A percentile compares a stretch with the other conserved stretches of the same genome.
These are phyloP conservation scores for Rhinocladiella mackenziei DNA, from an alignment of 2,329 filamentous ascomycete genomes.

Conservation along the genomic window DNA sequence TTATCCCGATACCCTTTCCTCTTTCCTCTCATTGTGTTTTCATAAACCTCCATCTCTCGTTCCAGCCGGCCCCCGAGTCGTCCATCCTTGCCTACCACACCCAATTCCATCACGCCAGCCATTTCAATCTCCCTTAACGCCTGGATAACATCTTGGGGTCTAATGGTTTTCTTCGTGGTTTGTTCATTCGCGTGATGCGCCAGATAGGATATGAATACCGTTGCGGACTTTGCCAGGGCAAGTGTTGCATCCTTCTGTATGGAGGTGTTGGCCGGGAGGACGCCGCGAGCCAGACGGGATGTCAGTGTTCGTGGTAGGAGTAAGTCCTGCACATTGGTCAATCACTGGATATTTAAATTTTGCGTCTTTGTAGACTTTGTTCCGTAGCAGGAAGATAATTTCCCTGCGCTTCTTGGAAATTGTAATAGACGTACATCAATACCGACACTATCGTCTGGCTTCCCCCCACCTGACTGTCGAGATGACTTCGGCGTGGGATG, in stretches of 20 bases:
- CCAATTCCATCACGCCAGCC: constrained; percentile 30
- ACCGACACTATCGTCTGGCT: constrained; percentile 23
- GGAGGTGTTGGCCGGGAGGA: constrained; percentile 60
- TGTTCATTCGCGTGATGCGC: constrained; percentile 56
- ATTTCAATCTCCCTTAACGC: constrained; percentile 60
- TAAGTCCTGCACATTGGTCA: no score
- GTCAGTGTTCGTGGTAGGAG: constrained; percentile 61
- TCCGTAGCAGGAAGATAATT: no score
- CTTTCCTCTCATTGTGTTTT: constrained; percentile 37
- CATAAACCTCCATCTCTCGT: constrained; percentile 52
- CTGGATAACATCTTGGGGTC: constrained; percentile 57
- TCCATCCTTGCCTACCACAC: constrained; percentile 30
- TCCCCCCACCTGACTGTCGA: constrained; percentile 15
- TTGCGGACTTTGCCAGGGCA: constrained; percentile 62
- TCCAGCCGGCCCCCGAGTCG: constrained; percentile 56
- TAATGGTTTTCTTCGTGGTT: constrained; percentile 60
- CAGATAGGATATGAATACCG: constrained; percentile 61
- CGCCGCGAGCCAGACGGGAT: constrained; percentile 59
- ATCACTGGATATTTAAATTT: no score
- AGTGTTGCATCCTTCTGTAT: constrained; percentile 63
- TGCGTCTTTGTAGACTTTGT: no score
- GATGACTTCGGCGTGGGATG: constrained; percentile 31
- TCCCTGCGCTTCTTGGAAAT: neutral
- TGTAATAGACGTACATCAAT: constrained; percentile 24
- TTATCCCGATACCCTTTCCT: constrained; percentile 37